phyloP scores from a whole-genome alignment of 176 grass and related monocot species.

The Canna indica region DNA sequence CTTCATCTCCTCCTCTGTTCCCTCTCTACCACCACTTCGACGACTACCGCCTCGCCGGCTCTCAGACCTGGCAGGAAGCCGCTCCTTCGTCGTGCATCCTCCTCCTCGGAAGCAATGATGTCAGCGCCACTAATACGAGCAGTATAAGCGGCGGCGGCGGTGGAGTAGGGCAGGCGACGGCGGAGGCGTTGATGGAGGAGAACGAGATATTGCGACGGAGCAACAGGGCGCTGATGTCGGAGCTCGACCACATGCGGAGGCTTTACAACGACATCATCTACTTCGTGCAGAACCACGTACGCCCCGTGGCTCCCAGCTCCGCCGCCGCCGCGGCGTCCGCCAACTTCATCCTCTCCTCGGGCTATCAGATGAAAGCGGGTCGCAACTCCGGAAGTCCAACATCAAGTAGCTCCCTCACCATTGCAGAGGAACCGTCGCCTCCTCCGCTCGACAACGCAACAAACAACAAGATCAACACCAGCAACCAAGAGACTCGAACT shows the following conservation, averaged over 20 bases:
- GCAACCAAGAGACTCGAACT: slow-evolving; percentile 40
- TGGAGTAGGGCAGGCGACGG: slow-evolving; percentile 29
- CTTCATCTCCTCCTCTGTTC: slow-evolving; percentile 41
- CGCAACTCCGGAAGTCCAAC: slow-evolving; percentile 70
- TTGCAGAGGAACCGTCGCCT: slow-evolving; percentile 61
- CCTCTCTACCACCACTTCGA: slow-evolving; percentile 34
- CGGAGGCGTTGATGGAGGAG: slow-evolving; percentile 70
- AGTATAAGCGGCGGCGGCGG: not conserved
- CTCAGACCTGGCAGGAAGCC: not conserved
- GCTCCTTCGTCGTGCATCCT: slow-evolving; percentile 46
- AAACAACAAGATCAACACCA: not conserved
- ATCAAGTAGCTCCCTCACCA: slow-evolving; percentile 92
- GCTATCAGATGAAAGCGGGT: slow-evolving; percentile 22
- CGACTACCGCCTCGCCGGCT: slow-evolving; percentile 32
- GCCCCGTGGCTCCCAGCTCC: slow-evolving; percentile 69
- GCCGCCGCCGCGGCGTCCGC: slow-evolving; percentile 51
- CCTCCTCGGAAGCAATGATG: slow-evolving; percentile 16
- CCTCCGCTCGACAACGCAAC: not conserved
- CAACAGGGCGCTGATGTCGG: slow-evolving; percentile 70
- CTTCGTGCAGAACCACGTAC: slow-evolving; percentile 99
- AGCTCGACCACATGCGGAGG: slow-evolving; percentile 93
- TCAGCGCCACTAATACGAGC: not conserved
- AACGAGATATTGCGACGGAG: slow-evolving; percentile 75
- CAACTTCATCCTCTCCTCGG: slow-evolving; percentile 39
- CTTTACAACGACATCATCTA: slow-evolving; percentile 99